phyloP scores from a whole-genome alignment of 805 yeast species.

The Isabelozyma pseudorhagii region DNA sequence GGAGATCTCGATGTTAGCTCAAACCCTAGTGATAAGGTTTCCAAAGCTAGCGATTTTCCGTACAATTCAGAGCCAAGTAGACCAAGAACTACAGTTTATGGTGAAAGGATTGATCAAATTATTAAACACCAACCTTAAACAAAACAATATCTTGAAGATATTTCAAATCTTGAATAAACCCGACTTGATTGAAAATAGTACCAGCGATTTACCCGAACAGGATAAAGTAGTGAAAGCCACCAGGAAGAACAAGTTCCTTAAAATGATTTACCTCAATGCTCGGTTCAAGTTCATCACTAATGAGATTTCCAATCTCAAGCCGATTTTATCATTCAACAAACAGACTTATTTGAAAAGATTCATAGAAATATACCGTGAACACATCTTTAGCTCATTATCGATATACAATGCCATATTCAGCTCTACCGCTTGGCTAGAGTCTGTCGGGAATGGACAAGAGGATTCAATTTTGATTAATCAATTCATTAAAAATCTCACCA shows the following conservation, averaged over 20 bases:
- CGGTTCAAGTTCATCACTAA: conserved; percentile 63
- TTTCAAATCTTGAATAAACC: conserved; percentile 72
- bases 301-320: conserved; percentile 57
- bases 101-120: conserved; percentile 64
- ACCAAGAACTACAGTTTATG: conserved; percentile 60
- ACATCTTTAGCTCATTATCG: conserved; percentile 68
- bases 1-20: conserved; percentile 73
- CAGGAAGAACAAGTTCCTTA: conserved; percentile 23
- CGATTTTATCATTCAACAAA: conserved; percentile 49
- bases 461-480: conserved; percentile 22
- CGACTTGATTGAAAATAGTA: conserved; percentile 22
- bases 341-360: conserved; percentile 71
- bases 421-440: conserved; percentile 19
- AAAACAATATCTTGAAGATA: conserved; percentile 74
- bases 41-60: conserved; percentile 55
- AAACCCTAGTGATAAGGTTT: conserved; percentile 66
- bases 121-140: conserved; percentile 72
- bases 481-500: conserved; percentile 28
- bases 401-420: conserved; percentile 61
- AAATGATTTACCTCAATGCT: conserved; percentile 62
- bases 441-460: conserved; percentile 13
- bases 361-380: conserved; percentile 83
- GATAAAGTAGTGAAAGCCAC: not conserved
- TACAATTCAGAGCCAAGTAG: conserved; percentile 49
- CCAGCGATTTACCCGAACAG: not conserved